These are phyloP conservation scores for Aureobasidium sp. DNA, from an alignment of 2,329 filamentous ascomycete genomes.

Conservation along the genomic window DNA sequence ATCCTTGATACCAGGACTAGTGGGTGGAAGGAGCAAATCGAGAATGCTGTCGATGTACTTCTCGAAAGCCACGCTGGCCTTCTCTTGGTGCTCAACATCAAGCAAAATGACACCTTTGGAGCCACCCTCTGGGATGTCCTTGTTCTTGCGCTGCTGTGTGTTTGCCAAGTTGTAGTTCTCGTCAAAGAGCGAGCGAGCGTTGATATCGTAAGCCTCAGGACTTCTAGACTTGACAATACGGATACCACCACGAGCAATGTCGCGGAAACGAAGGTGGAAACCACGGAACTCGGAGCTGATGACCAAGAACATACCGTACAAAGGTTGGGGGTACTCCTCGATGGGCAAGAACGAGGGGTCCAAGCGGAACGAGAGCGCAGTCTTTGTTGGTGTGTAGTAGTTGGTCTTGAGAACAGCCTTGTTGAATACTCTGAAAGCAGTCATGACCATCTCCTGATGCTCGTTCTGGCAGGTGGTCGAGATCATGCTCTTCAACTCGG, in stretches of 20 bases:
- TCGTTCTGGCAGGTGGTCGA: constrained; percentile 78
- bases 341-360: constrained; percentile 82
- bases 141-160: constrained; percentile 99
- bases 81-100: constrained; percentile 90
- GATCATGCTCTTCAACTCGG: constrained; percentile 67
- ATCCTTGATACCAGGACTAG: constrained; percentile 96
- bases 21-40: constrained; percentile 82
- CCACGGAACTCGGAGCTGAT: constrained; percentile 95
- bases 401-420: constrained; percentile 91
- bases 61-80: constrained; percentile 86
- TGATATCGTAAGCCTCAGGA: constrained; percentile 92
- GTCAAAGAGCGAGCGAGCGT: constrained; percentile 91
- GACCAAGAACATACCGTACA: constrained; percentile 98
- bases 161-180: constrained; percentile 98
- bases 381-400: constrained; percentile 95
- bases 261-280: constrained; percentile 95
- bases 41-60: constrained; percentile 99
- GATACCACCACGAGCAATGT: constrained; percentile 94
- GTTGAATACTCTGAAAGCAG: constrained; percentile 94
- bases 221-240: constrained; percentile 97
- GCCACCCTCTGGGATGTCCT: constrained; percentile 96
- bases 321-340: constrained; percentile 84
- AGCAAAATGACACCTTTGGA: constrained; percentile 97
- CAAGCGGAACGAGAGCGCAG: constrained; percentile 91
- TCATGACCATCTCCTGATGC: constrained; percentile 98